Conservation (phyloP, 352 stramenopile genomes). For the Pythium aristosporum region DNA sequence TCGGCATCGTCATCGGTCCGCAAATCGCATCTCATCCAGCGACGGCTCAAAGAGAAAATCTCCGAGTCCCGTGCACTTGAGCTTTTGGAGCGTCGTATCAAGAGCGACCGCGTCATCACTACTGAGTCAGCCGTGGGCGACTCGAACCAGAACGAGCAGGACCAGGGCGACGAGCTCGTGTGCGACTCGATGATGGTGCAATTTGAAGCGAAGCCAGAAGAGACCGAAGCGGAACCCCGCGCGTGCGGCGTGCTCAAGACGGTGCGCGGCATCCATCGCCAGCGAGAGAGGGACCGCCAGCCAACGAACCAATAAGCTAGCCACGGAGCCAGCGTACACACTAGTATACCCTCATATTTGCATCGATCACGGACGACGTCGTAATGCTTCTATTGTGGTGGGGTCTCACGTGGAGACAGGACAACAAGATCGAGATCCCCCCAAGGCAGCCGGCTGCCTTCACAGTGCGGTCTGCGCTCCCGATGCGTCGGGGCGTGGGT, state of each 20-base stretch:
- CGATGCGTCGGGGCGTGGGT: slow-evolving; percentile 12
- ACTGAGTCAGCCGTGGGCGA: neutral
- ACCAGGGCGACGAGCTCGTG: slow-evolving; percentile 62
- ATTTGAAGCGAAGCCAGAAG: slow-evolving; percentile 20
- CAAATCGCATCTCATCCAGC: slow-evolving; percentile 43
- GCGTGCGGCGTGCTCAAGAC: slow-evolving; percentile 42
- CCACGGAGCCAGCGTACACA: neutral
- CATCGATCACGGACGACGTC: too few species aligned
- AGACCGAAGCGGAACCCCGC: slow-evolving; percentile 12
- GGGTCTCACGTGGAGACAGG: neutral
- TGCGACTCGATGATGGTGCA: slow-evolving; percentile 74
- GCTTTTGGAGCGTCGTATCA: slow-evolving; percentile 56
- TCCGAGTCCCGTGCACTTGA: slow-evolving; percentile 70
- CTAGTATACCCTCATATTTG: neutral
- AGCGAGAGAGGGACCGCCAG: slow-evolving; percentile 21
- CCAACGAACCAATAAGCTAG: slow-evolving; percentile 23
- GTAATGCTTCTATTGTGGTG: too few species aligned
- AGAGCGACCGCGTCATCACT: slow-evolving; percentile 6
- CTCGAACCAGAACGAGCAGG: slow-evolving; percentile 28
- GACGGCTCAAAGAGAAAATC: slow-evolving; percentile 58
- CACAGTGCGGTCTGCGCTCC: slow-evolving; percentile 3
- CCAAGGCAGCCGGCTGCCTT: neutral
- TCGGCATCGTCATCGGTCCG: slow-evolving; percentile 12
- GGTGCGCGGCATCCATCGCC: slow-evolving; percentile 38
- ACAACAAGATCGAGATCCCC: neutral